Evolutionary conservation across 2,329 filamentous ascomycete genomes (phyloP), one percentile per base, ranked within the genome.

Genomic region (Trichophyton schoenleinii): DNA sequence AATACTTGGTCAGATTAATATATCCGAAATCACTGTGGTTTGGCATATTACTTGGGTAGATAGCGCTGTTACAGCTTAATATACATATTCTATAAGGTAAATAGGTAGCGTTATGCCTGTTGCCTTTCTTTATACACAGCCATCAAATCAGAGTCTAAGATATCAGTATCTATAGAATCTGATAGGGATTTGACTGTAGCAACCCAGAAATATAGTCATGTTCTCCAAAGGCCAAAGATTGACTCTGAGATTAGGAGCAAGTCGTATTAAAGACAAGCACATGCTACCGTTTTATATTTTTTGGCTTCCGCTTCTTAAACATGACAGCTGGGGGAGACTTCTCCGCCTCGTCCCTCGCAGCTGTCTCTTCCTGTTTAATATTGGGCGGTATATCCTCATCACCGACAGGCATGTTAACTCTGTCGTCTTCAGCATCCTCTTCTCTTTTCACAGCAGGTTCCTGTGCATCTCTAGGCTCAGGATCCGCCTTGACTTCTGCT

Each of bases 291-390:
- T 71, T 74, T 66, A 72, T 71, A 58, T 70, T 67, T 67, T 78
- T 79, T 1, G 75, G 71, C 65, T 77, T 79, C 64, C 77, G 76
- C 65, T 78, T 79, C 66, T 79, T 79, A 70, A 79, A 79, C 22
- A 79, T 66, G 46, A 78, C 70, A 2, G 71, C 72, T 3, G 70
- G 61, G 3, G 63, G 64, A 20, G 63, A 60, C 18, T 36, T 70
- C 28, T n/a, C 52, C 18, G 52, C 5, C 28, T 15, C 42, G 20
- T 34, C 42, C 15, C 46, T 7, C 41, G 9, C 13, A 3, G 1
- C 59, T 9, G 58, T 22, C 28, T n/a, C 42, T 9, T 48, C 58
- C 6, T 48, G 20, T 20, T 57, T 60, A 2, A 48, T 18, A 25
- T 57, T 15, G 3, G 38, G 49, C 15, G 18, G 34, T n/a, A 18